phyloP scores from a whole-genome alignment of 495 filamentous ascomycete species.

The Wilcoxina mikolae region DNA sequence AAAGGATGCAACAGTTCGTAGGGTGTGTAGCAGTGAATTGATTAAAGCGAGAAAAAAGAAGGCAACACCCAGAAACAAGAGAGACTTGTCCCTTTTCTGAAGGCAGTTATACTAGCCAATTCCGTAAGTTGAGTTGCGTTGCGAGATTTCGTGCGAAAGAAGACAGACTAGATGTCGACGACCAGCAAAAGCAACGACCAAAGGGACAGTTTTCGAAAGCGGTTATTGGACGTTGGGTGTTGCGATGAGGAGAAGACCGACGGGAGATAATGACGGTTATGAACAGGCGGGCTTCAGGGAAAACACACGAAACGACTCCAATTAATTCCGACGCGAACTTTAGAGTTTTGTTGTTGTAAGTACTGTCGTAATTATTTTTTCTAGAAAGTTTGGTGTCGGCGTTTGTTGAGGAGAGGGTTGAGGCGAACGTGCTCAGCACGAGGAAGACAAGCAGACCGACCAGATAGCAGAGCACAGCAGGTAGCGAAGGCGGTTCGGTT shows the following conservation, averaged over 20 bases:
- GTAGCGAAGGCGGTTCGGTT: neutral
- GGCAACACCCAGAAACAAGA: neutral
- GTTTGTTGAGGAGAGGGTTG: neutral
- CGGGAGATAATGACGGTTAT: neutral
- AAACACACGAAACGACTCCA: neutral
- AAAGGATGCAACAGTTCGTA: neutral
- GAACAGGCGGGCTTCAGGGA: neutral
- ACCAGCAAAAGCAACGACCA: neutral
- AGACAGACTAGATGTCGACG: neutral
- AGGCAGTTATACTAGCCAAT: neutral
- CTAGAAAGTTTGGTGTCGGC: neutral
- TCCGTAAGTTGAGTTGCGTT: neutral
- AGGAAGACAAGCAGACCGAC: conserved; percentile 3
- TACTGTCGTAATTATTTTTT: neutral
- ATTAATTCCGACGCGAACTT: neutral
- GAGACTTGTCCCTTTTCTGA: neutral
- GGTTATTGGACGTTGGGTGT: neutral
- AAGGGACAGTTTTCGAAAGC: neutral
- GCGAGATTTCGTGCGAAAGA: neutral
- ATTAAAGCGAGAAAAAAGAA: conserved; percentile 1
- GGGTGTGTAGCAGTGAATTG: no score
- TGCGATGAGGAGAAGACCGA: neutral
- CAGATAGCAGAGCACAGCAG: neutral
- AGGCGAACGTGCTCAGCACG: conserved; percentile 9
- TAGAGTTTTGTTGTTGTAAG: neutral